Conservation (phyloP, 2,329 filamentous ascomycete species). For the Nemania sp. region DNA sequence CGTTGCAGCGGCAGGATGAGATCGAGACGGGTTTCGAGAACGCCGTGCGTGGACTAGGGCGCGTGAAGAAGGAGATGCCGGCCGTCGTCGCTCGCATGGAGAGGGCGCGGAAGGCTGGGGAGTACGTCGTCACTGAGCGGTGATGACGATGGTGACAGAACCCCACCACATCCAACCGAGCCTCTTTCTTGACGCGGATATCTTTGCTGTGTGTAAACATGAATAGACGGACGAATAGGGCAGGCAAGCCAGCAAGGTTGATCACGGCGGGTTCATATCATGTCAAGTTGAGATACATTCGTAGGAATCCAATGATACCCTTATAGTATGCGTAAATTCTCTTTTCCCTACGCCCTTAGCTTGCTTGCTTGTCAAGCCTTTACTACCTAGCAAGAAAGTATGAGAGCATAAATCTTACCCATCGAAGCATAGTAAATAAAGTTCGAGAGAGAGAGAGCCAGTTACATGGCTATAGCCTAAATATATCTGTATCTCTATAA, state of each 20-base stretch:
- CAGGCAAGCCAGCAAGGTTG: background rate
- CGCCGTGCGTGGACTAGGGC: constrained; percentile 64
- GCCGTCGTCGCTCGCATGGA: constrained; percentile 74
- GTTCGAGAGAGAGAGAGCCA: background rate
- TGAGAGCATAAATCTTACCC: too few relatives aligned
- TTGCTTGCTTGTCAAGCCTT: too few relatives aligned
- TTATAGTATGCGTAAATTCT: too few relatives aligned
- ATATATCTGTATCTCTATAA: background rate
- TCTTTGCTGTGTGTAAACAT: background rate
- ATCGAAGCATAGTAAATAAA: too few relatives aligned
- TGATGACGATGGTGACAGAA: constrained; percentile 40
- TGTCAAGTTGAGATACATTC: background rate
- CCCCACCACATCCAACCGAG: background rate
- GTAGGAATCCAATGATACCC: constrained; percentile 32
- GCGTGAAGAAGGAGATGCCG: constrained; percentile 71
- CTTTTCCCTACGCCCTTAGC: background rate
- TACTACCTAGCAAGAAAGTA: too few relatives aligned
- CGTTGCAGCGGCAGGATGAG: constrained; percentile 59
- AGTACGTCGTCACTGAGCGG: constrained; percentile 65
- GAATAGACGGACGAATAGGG: background rate
- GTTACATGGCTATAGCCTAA: background rate
- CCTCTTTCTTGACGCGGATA: background rate
- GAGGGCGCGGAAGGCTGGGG: constrained; percentile 69
- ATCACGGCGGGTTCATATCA: background rate
- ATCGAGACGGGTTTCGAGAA: constrained; percentile 61